These are phyloP conservation scores for Ceratocystis ficicola DNA, from an alignment of 2,329 filamentous ascomycete genomes.

Conservation along the genomic window DNA sequence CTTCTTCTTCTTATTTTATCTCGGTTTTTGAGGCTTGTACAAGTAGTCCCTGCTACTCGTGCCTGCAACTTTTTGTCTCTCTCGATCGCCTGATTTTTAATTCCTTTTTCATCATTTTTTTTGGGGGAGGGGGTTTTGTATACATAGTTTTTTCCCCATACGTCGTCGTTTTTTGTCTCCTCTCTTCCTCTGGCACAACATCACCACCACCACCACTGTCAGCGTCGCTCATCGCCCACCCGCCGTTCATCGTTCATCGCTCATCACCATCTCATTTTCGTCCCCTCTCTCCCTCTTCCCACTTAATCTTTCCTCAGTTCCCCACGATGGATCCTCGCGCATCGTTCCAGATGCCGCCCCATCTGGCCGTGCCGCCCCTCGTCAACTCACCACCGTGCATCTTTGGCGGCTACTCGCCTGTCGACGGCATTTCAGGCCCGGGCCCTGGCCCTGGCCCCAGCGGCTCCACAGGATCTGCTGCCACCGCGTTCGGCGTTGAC, in stretches of 20 bases:
- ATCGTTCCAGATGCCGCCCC: slow-evolving; percentile 44
- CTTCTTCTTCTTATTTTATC: background rate
- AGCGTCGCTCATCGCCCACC: background rate
- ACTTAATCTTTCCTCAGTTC: background rate
- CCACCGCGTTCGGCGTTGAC: slow-evolving; percentile 39
- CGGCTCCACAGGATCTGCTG: slow-evolving; percentile 30
- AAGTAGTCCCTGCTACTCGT: background rate
- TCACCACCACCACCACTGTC: background rate
- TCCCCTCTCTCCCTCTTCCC: background rate
- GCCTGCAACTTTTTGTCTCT: background rate
- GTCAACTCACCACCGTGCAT: slow-evolving; percentile 58
- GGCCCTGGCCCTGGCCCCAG: background rate
- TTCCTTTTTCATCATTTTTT: background rate
- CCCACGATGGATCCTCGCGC: slow-evolving; percentile 39
- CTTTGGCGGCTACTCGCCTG: slow-evolving; percentile 48
- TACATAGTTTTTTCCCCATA: background rate
- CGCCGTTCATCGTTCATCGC: background rate
- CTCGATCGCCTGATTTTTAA: background rate
- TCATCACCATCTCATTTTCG: background rate
- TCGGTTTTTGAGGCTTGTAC: background rate
- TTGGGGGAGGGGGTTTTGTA: background rate
- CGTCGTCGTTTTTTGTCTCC: background rate
- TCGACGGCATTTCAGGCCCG: slow-evolving; percentile 41
- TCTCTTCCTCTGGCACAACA: background rate
- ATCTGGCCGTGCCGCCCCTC: slow-evolving; percentile 44